phyloP scores from a whole-genome alignment of 805 yeast genomes.

The Kuraishia molischiana region DNA sequence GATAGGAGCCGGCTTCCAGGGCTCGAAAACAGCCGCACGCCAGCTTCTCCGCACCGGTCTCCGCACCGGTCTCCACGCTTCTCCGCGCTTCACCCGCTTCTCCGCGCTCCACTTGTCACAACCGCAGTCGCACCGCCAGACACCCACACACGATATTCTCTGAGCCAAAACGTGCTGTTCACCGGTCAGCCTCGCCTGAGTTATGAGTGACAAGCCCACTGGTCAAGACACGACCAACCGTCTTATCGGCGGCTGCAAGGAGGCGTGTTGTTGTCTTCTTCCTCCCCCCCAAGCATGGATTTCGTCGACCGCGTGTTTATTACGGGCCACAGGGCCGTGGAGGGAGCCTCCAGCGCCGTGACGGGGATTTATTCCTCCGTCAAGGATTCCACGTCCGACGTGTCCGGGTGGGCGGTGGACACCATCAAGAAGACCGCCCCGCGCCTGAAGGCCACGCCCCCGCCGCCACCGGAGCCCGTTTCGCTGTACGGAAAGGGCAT shows the following conservation, averaged over 20 bases:
- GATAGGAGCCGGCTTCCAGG: too few relatives aligned
- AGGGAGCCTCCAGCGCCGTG: neutral
- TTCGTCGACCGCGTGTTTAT: neutral
- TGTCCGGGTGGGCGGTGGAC: neutral
- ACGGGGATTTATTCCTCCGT: neutral
- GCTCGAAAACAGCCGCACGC: too few relatives aligned
- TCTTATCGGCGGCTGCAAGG: neutral
- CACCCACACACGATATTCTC: too few relatives aligned
- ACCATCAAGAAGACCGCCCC: neutral
- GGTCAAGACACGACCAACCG: neutral
- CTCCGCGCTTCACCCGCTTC: too few relatives aligned
- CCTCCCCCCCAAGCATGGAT: neutral
- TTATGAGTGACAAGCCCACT: too few relatives aligned
- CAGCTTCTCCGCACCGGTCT: too few relatives aligned
- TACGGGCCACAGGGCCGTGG: neutral
- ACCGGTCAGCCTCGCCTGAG: too few relatives aligned
- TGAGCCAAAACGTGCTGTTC: too few relatives aligned
- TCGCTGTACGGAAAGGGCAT: neutral
- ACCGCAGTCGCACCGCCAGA: too few relatives aligned
- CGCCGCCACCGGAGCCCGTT: neutral
- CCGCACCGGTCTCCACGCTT: too few relatives aligned
- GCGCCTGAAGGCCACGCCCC: neutral
- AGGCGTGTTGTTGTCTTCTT: slow-evolving; percentile 7
- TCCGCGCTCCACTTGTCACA: too few relatives aligned
- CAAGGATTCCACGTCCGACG: neutral